A percentile compares a stretch with the other conserved stretches of the same genome.
These are phyloP conservation scores for Sporothrix brunneoviolacea DNA, from an alignment of 2,329 filamentous ascomycete genomes.

Conservation along the genomic window DNA sequence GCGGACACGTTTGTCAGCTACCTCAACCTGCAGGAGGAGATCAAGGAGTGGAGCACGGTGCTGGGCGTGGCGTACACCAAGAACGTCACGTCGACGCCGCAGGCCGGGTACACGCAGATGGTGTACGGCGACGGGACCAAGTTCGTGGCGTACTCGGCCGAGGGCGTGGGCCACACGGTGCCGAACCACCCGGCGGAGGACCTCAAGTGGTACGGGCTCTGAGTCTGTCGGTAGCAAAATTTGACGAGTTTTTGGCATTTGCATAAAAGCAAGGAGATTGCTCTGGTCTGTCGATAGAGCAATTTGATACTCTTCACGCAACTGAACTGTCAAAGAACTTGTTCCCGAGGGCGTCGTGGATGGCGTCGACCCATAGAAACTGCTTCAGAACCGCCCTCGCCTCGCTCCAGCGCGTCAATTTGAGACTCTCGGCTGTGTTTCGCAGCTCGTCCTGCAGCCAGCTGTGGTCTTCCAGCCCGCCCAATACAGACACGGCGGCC, in stretches of 20 bases:
- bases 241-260: too few species aligned
- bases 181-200: constrained; percentile 23
- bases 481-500: background rate
- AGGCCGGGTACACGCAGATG: constrained; percentile 30
- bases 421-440: background rate
- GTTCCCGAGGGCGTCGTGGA: background rate
- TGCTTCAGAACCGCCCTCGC: background rate
- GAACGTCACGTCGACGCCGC: constrained; percentile 27
- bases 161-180: constrained; percentile 26
- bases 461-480: background rate
- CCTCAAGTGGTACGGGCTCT: constrained; percentile 23
- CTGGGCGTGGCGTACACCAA: constrained; percentile 29
- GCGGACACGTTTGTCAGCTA: constrained; percentile 32
- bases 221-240: too few species aligned
- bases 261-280: too few species aligned
- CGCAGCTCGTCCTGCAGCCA: background rate
- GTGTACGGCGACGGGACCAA: constrained; percentile 30
- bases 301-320: background rate
- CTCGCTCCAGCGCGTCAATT: background rate
- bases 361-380: background rate
- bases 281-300: too few species aligned
- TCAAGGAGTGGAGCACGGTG: constrained; percentile 44
- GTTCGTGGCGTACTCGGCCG: constrained; percentile 23
- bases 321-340: background rate
- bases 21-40: constrained; percentile 32